These are phyloP conservation scores for Fusarium hainanense DNA, from an alignment of 2,329 filamentous ascomycete species.

Conservation along the genomic window DNA sequence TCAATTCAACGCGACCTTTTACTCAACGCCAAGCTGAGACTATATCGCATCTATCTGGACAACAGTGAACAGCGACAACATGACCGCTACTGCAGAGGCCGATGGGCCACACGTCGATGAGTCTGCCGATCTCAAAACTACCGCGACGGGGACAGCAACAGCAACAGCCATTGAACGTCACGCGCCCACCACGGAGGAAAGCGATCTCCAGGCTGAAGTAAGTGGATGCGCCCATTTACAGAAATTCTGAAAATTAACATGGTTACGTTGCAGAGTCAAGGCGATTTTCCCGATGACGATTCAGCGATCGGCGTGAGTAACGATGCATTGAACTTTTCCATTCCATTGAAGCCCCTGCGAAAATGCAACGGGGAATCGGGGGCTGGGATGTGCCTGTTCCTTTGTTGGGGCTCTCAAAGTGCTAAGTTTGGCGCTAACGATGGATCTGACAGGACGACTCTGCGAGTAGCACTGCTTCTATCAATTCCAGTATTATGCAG, in stretches of 20 bases:
- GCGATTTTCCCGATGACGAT: slow-evolving; percentile 35
- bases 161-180: neutral
- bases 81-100: slow-evolving; percentile 2
- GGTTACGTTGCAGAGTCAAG: neutral
- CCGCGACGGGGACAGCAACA: neutral
- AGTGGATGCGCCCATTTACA: neutral
- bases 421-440: slow-evolving; percentile 1
- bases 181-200: slow-evolving; percentile 11
- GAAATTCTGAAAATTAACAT: neutral
- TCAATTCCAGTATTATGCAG: slow-evolving; percentile 52
- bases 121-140: neutral
- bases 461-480: slow-evolving; percentile 47
- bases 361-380: neutral
- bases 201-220: slow-evolving; percentile 34
- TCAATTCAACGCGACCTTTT: neutral
- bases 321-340: neutral
- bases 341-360: neutral
- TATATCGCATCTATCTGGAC: neutral
- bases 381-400: neutral
- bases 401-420: neutral
- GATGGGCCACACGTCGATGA: neutral
- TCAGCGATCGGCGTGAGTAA: slow-evolving; percentile 40
- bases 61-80: neutral
- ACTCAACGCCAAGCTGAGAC: too few relatives aligned
- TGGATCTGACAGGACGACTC: slow-evolving; percentile 37